phyloP scores from a whole-genome alignment of 495 filamentous ascomycete genomes.

The Geoglossum glabrum region DNA sequence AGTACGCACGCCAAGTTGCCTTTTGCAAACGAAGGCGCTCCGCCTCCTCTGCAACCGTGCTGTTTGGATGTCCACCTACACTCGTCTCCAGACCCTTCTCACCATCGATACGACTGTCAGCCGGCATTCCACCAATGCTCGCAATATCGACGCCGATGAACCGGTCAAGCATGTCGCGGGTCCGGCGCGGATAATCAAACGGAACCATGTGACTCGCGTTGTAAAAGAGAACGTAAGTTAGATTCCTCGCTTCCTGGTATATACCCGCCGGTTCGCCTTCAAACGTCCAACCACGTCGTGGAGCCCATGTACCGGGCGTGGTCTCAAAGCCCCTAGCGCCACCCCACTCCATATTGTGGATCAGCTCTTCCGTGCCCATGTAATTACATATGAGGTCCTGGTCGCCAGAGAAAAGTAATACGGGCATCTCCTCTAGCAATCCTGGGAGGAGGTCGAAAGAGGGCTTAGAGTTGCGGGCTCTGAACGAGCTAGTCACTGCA shows the following conservation, averaged over 20 bases:
- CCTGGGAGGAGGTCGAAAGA: constrained; percentile 56
- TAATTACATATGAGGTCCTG: constrained; percentile 96
- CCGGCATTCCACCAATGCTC: constrained; percentile 66
- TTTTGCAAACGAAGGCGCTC: constrained; percentile 60
- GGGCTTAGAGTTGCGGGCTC: constrained; percentile 43
- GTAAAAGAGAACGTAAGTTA: constrained; percentile 91
- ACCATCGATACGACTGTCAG: constrained; percentile 75
- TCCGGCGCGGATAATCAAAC: constrained; percentile 72
- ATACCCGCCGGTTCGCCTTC: constrained; percentile 78
- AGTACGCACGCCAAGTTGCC: constrained; percentile 83
- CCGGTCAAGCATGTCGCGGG: constrained; percentile 89
- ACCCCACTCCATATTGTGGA: constrained; percentile 82
- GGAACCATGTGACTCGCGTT: constrained; percentile 96
- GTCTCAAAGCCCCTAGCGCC: constrained; percentile 79
- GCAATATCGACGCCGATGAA: constrained; percentile 89
- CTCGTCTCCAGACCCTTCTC: constrained; percentile 71
- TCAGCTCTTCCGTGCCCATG: constrained; percentile 77
- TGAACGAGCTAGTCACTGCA: constrained; percentile 50
- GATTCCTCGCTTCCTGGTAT: constrained; percentile 82
- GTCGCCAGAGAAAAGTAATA: constrained; percentile 81
- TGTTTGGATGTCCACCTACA: constrained; percentile 75
- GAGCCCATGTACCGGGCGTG: constrained; percentile 76
- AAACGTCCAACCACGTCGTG: constrained; percentile 82
- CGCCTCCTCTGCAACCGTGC: constrained; percentile 47
- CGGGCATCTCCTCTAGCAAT: constrained; percentile 50